A percentile compares a stretch with the other conserved stretches of the same genome.
phyloP scores from a whole-genome alignment of 306 rosid genomes.

The Astragalus membranaceus region DNA sequence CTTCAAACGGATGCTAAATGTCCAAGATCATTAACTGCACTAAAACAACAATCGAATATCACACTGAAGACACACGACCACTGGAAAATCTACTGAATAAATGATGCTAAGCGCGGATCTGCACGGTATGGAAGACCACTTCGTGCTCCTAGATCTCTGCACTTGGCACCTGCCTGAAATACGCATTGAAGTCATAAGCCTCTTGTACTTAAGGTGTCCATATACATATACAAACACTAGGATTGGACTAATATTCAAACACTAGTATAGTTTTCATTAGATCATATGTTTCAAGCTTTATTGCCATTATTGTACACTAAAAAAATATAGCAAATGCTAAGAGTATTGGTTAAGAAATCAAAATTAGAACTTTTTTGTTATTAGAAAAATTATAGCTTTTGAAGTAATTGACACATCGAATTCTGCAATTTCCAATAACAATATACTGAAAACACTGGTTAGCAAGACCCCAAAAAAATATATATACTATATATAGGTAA shows the following conservation, averaged over 20 bases:
- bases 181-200: slow-evolving; percentile 2
- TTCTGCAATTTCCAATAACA: too few relatives aligned
- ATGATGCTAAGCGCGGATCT: slow-evolving; percentile 56
- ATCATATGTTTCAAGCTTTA: background rate
- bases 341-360: background rate
- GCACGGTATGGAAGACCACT: slow-evolving; percentile 69
- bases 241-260: background rate
- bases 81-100: slow-evolving; percentile 25
- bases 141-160: slow-evolving; percentile 85
- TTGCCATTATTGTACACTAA: background rate
- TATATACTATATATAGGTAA: background rate
- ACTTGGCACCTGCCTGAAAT: slow-evolving; percentile 82
- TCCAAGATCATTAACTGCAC: background rate
- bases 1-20: background rate
- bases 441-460: background rate
- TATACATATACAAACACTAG: too few relatives aligned
- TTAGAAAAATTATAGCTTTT: background rate
- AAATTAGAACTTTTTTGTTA: too few relatives aligned
- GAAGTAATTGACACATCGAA: too few relatives aligned
- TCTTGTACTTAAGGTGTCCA: too few relatives aligned
- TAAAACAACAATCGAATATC: background rate
- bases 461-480: background rate
- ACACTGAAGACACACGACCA: background rate
- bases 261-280: background rate
- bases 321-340: background rate